Base-by-base conservation (phyloP, 345 rosid species). In the Brassica cretica region DNA sequence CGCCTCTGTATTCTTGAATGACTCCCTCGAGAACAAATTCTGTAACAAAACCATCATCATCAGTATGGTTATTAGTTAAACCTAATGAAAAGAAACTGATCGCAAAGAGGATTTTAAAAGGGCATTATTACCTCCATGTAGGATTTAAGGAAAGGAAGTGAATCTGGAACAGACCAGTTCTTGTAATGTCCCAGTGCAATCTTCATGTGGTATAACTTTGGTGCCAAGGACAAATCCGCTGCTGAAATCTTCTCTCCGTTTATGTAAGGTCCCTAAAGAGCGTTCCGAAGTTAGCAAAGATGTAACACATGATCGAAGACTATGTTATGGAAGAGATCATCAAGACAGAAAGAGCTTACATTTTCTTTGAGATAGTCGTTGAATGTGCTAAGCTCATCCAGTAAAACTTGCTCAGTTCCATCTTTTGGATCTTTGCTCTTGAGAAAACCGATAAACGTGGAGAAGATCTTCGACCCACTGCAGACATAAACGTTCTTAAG, bases 401-500 rank as follows among this genome's bases (percentile, higher is more conserved):
- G 84, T 39, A 95, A 86, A 76, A 87, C 87, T 81, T 89, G 88
- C 81, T 91, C 90, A 9, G 93, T 89, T 82, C 96, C 99, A 85
- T 93, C 94, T 71, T 29, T 79, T 29, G 90, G 66, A 74, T 92
- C 96, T 84, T 92, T 91, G 89, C 98, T 92, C 85, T 92, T 92
- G 27, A 94, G 94, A 66, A 91, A 92, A 75, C 93, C 97, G 39
- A 94, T 86, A 83, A 92, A 94, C 18, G 93, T 84, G 72, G 98
- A 92, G 87, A 92, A 91, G 32, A 92, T 88, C 78, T 92, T 94
- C 3, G 88, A 94, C 58, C 98, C 97, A n/a, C 97, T 94, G 33
- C 81, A 83, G 8, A 73, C 56, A 76, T 56, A 79, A 51, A 76
- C 35, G 8, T 72, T 77, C 66, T 75, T 35, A 73, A 66, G 15